Conservation (phyloP, 371 early-diverging fungal species). For the Polyrhizophydium stewartii region DNA sequence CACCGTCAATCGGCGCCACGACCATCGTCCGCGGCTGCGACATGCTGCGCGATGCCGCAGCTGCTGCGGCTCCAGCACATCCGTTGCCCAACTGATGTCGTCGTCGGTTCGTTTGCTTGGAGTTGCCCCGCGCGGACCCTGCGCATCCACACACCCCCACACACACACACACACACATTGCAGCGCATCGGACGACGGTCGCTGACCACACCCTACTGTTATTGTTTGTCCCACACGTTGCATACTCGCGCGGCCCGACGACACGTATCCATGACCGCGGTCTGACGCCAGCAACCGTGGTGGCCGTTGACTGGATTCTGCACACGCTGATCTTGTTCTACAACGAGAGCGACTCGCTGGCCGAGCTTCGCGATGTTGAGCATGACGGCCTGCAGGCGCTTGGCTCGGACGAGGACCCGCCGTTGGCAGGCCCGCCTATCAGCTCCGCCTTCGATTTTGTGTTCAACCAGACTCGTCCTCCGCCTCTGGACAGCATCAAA, state of each 20-base stretch:
- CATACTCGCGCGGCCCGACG: not conserved
- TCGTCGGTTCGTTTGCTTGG: no score
- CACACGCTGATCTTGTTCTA: not conserved
- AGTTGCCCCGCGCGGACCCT: no score
- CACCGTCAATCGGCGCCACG: no score
- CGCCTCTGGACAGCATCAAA: not conserved
- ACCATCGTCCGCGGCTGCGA: no score
- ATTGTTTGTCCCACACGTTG: not conserved
- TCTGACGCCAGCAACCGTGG: not conserved
- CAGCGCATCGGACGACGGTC: no score
- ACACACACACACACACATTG: no score
- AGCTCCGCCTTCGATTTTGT: constrained; percentile 3
- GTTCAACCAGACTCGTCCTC: not conserved
- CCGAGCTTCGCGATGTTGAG: not conserved
- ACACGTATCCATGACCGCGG: not conserved
- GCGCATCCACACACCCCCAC: no score
- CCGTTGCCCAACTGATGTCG: no score
- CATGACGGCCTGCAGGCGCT: not conserved
- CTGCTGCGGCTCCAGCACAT: no score
- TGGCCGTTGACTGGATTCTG: not conserved
- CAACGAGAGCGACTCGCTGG: not conserved
- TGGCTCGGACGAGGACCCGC: not conserved
- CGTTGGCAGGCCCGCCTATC: constrained; percentile 1
- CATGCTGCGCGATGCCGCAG: no score
- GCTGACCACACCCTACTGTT: not conserved